phyloP scores from a whole-genome alignment of 75 land plant species.

The Sequoia sempervirens region DNA sequence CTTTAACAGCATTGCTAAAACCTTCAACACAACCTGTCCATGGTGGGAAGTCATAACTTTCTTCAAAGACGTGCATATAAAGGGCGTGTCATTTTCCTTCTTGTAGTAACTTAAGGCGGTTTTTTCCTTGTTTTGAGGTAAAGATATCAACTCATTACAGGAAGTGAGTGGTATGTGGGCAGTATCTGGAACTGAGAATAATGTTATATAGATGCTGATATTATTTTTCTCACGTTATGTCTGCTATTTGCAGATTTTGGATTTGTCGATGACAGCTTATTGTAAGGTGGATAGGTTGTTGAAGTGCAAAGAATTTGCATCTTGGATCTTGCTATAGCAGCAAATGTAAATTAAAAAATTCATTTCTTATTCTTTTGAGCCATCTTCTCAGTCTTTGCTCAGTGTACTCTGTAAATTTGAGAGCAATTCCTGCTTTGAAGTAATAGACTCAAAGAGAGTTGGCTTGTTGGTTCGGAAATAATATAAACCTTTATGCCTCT shows the following conservation, averaged over 20 bases:
- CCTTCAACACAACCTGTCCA: constrained; percentile 16
- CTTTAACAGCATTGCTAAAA: constrained; percentile 36
- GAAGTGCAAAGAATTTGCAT: background rate
- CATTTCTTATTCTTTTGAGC: constrained; percentile 8
- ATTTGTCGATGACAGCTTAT: background rate
- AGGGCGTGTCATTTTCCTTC: background rate
- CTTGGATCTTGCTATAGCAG: background rate
- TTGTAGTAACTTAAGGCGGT: background rate
- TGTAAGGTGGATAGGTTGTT: background rate
- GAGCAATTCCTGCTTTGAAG: background rate
- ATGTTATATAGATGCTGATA: background rate
- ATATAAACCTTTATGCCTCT: background rate
- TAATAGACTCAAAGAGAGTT: constrained; percentile 5
- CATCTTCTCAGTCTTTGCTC: constrained; percentile 5
- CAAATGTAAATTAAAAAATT: constrained; percentile 8
- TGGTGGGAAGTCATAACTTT: background rate
- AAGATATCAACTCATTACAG: background rate
- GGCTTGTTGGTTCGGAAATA: constrained; percentile 6
- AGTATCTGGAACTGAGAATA: background rate
- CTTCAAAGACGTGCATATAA: background rate
- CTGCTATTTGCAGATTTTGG: constrained; percentile 6
- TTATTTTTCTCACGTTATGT: background rate
- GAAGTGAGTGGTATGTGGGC: background rate
- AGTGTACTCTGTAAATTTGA: constrained; percentile 6
- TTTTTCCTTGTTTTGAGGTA: constrained; percentile 1